Evolutionary conservation across 768 basidiomycete species (phyloP), one percentile per base, ranked within the genome.

Genomic region (Russula sp.): DNA sequence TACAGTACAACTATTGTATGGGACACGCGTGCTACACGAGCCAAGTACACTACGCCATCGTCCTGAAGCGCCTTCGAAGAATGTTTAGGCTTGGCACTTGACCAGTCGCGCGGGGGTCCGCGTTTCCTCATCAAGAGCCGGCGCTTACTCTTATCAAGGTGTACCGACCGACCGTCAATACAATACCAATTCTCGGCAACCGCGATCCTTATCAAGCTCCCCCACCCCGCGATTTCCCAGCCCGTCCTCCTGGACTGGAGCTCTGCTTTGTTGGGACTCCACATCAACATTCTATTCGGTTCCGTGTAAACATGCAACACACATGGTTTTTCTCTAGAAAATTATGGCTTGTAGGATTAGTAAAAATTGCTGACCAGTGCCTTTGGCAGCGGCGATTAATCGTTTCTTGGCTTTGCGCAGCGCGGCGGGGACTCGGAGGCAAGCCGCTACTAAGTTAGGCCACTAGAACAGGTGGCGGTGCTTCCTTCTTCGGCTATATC

Each of bases 171-270:
- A 27, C 27, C 27, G 2, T 27, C 27, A 27, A 27, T 27, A 27
- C 27, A 27, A 27, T 7, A 14, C 22, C 53, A 13, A 44, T 3
- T 22, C 39, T 14, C 42, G 39, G 40, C 39, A 57, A 57, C 55
- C 55, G 55, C 44, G 32, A 57, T 44, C 27, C 54, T 55, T 55
- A 55, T 56, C 55, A n/a, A 32, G 39, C 11, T 13, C 11, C 42
- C 1, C 42, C 42, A 44, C 18, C 42, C 10, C 35, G 27, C 27
- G 27, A 27, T 27, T 27, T 27, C 27, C 27, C 27, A 27, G 27
- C 27, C 27, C 27, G 27, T 27, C 27, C 27, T 27, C 27, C 27
- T 27, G 27, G 27, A 27, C 27, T 27, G 2, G 27, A 27, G 27
- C 16, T 44, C 42, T 44, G 16, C 16, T 44, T 18, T 18, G 39